phyloP scores from a whole-genome alignment of 1,284 basidiomycete genomes.

The Taiwanofungus camphoratus region DNA sequence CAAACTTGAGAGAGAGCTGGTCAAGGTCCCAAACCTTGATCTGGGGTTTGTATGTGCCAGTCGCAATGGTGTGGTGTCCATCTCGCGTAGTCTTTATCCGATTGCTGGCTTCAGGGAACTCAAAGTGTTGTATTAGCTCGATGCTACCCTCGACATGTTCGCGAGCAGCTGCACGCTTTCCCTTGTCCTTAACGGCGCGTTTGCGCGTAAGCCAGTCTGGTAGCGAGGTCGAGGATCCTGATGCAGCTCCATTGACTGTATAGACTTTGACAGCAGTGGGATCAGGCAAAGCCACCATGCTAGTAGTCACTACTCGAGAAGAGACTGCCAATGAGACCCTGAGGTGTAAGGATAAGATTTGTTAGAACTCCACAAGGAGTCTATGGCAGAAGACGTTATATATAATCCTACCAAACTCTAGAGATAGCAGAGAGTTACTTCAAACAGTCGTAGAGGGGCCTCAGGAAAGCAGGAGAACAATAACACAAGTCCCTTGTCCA shows the following conservation, averaged over 20 bases:
- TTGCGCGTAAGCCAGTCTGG: slow-evolving; percentile 87
- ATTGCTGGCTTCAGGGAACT: slow-evolving; percentile 95
- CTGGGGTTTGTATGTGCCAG: slow-evolving; percentile 97
- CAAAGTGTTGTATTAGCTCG: slow-evolving; percentile 92
- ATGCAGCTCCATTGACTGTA: slow-evolving; percentile 84
- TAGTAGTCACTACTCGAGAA: too few species aligned
- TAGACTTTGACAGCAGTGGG: slow-evolving; percentile 68
- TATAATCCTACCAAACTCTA: too few species aligned
- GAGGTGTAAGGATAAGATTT: too few species aligned
- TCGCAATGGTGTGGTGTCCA: slow-evolving; percentile 89
- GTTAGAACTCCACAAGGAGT: too few species aligned
- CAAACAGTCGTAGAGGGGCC: too few species aligned
- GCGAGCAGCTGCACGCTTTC: slow-evolving; percentile 50
- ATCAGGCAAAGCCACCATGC: slow-evolving; percentile 23
- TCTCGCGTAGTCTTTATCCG: slow-evolving; percentile 88
- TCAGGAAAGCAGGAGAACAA: too few species aligned
- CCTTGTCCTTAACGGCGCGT: slow-evolving; percentile 51
- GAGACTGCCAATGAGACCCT: too few species aligned
- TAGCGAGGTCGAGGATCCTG: slow-evolving; percentile 78
- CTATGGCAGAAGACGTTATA: too few species aligned
- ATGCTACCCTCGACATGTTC: slow-evolving; percentile 76
- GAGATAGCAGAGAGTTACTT: too few species aligned
- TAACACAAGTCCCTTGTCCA: too few species aligned
- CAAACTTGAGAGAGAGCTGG: slow-evolving; percentile 92
- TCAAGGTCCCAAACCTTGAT: slow-evolving; percentile 95